Evolutionary conservation across 2,329 filamentous ascomycete species (phyloP).

Genomic region (Colletotrichum siamense): DNA sequence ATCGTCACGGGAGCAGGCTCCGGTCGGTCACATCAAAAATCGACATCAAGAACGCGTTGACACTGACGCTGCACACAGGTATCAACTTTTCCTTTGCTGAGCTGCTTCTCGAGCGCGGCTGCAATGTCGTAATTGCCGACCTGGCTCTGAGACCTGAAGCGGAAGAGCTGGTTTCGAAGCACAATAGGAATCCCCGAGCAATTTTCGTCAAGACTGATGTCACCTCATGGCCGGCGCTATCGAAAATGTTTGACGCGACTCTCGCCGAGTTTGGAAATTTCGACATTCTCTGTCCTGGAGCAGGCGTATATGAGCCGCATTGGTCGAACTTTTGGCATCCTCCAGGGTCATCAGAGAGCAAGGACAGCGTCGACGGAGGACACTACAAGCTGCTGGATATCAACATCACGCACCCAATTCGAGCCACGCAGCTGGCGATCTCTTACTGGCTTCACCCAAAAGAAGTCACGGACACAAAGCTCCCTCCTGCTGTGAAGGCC

Average conservation of each 20-base stretch:
- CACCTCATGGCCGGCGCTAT: slow-evolving; percentile 43
- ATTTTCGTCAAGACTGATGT: slow-evolving; percentile 52
- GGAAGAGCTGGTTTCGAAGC: slow-evolving; percentile 32
- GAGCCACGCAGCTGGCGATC: slow-evolving; percentile 44
- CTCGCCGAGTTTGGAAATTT: slow-evolving; percentile 40
- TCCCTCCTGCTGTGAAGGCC: slow-evolving; percentile 7
- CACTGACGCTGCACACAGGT: slow-evolving; percentile 27
- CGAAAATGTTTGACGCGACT: slow-evolving; percentile 38
- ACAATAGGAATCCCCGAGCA: slow-evolving; percentile 33
- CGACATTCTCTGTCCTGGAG: slow-evolving; percentile 50
- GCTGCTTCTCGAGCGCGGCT: slow-evolving; percentile 43
- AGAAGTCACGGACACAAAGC: neutral
- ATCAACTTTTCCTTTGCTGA: slow-evolving; percentile 51
- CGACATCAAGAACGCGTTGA: neutral
- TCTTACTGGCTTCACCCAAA: slow-evolving; percentile 39
- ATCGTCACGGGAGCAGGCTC: slow-evolving; percentile 34
- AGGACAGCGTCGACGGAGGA: slow-evolving; percentile 31
- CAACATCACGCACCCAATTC: slow-evolving; percentile 47
- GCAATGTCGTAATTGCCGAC: slow-evolving; percentile 53
- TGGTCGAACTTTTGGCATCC: slow-evolving; percentile 49
- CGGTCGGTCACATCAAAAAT: slow-evolving; percentile 7
- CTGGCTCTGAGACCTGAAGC: slow-evolving; percentile 47
- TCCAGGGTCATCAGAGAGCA: slow-evolving; percentile 38
- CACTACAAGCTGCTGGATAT: slow-evolving; percentile 43
- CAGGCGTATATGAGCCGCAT: slow-evolving; percentile 51